These are phyloP conservation scores for Tuber indicum DNA, from an alignment of 495 filamentous ascomycete species.

Conservation along the genomic window DNA sequence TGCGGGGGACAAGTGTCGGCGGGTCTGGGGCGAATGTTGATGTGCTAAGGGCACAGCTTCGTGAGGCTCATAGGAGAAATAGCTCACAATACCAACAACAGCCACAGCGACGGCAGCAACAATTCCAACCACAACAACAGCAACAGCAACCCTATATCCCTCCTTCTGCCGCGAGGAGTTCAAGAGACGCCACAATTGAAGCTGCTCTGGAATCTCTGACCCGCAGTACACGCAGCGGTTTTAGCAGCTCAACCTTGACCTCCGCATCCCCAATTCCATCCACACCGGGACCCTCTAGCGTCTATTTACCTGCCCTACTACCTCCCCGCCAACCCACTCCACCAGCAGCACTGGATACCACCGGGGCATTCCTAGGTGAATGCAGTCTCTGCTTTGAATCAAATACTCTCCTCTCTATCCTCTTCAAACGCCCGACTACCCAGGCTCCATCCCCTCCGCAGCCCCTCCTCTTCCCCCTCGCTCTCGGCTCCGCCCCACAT, in stretches of 20 bases:
- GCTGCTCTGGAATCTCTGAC: slow-evolving; percentile 37
- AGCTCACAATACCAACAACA: neutral
- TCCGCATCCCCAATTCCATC: neutral
- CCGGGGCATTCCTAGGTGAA: slow-evolving; percentile 37
- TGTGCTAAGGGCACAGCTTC: slow-evolving; percentile 11
- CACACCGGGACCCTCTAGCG: neutral
- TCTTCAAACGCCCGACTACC: slow-evolving; percentile 39
- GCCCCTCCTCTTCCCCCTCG: slow-evolving; percentile 39
- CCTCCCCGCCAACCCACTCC: neutral
- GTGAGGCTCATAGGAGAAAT: slow-evolving; percentile 32
- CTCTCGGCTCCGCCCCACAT: slow-evolving; percentile 33
- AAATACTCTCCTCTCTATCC: slow-evolving; percentile 41
- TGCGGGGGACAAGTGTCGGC: neutral
- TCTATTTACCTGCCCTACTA: neutral
- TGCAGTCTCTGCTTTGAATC: slow-evolving; percentile 45
- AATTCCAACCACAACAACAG: neutral
- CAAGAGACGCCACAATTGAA: slow-evolving; percentile 38
- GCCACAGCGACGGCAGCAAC: neutral
- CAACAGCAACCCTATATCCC: neutral
- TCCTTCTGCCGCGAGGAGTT: slow-evolving; percentile 2
- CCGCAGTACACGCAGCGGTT: slow-evolving; percentile 18
- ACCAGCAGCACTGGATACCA: slow-evolving; percentile 18
- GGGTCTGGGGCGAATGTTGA: neutral
- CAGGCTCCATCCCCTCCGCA: slow-evolving; percentile 12
- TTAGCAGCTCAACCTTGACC: neutral